Evolutionary conservation across 192 early-diverging fungal genomes (phyloP).

Genomic region (Gaertneriomyces sp.): DNA sequence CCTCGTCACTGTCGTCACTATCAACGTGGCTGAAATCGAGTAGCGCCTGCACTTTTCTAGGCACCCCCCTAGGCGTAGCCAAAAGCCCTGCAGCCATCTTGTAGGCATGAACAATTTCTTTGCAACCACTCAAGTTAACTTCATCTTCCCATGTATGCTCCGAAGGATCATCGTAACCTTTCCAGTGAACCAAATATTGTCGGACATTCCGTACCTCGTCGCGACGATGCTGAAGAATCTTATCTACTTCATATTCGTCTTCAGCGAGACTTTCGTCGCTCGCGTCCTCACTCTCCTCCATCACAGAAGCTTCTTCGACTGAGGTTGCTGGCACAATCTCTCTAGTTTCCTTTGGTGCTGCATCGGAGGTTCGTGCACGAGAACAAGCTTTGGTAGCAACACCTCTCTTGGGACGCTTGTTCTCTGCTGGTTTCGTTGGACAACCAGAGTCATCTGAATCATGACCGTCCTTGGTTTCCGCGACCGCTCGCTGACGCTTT

Average conservation of each 20-base stretch:
- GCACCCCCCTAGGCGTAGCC: no score
- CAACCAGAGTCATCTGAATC: no score
- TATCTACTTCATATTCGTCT: not conserved
- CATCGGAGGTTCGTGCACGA: not conserved
- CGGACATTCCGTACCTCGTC: not conserved
- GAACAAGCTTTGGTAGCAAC: no score
- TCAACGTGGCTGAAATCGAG: no score
- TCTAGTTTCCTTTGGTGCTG: conserved; percentile 12
- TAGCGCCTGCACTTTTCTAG: no score
- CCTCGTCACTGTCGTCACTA: conserved; percentile 9
- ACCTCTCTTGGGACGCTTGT: no score
- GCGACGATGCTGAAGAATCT: no score
- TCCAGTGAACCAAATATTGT: conserved; percentile 8
- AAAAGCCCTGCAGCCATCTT: no score
- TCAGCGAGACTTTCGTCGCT: not conserved
- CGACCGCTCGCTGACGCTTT: not conserved
- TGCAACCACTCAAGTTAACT: not conserved
- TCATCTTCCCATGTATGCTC: conserved; percentile 21
- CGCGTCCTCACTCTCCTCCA: conserved; percentile 8
- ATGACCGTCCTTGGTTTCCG: no score
- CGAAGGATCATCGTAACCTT: not conserved
- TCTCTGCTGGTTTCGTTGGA: no score
- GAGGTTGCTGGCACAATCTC: conserved; percentile 16
- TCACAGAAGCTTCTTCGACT: not conserved
- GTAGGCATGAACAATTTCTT: no score